Conservation (phyloP, 1,284 basidiomycete species). For the Coriolopsis trogii region DNA sequence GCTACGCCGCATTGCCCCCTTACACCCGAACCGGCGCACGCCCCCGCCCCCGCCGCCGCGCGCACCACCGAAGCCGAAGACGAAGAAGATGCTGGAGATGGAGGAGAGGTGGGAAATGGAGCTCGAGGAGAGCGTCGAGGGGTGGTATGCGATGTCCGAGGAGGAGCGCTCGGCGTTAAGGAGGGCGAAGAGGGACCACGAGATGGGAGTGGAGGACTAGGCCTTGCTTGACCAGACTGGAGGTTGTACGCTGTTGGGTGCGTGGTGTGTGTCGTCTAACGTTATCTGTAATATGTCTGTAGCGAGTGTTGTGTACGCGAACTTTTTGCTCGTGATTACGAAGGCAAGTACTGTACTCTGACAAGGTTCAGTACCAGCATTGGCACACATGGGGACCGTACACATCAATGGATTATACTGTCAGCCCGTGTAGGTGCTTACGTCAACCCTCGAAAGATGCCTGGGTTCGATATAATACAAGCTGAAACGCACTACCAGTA, state of each 20-base stretch:
- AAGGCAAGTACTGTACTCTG: too few relatives aligned
- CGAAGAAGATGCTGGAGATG: conserved; percentile 71
- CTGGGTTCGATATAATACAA: too few relatives aligned
- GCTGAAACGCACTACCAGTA: too few relatives aligned
- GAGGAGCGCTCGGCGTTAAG: conserved; percentile 62
- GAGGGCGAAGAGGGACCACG: conserved; percentile 62
- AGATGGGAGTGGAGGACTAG: conserved; percentile 51
- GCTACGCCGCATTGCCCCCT: conserved; percentile 69
- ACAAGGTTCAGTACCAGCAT: too few relatives aligned
- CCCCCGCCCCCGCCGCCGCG: conserved; percentile 71
- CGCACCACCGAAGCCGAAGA: conserved; percentile 68
- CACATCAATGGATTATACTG: too few relatives aligned
- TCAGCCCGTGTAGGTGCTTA: too few relatives aligned
- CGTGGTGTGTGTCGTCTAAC: neutral
- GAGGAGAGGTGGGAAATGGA: conserved; percentile 83
- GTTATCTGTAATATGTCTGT: too few relatives aligned
- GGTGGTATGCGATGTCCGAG: conserved; percentile 70
- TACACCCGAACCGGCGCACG: conserved; percentile 70
- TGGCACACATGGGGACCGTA: too few relatives aligned
- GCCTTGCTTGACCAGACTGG: neutral
- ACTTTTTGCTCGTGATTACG: too few relatives aligned
- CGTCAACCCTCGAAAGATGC: too few relatives aligned
- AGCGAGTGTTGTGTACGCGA: too few relatives aligned
- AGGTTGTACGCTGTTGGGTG: neutral
- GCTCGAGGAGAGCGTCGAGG: conserved; percentile 69